Conservation (phyloP, 2,329 filamentous ascomycete genomes). For the Thielaviopsis euricoi region DNA sequence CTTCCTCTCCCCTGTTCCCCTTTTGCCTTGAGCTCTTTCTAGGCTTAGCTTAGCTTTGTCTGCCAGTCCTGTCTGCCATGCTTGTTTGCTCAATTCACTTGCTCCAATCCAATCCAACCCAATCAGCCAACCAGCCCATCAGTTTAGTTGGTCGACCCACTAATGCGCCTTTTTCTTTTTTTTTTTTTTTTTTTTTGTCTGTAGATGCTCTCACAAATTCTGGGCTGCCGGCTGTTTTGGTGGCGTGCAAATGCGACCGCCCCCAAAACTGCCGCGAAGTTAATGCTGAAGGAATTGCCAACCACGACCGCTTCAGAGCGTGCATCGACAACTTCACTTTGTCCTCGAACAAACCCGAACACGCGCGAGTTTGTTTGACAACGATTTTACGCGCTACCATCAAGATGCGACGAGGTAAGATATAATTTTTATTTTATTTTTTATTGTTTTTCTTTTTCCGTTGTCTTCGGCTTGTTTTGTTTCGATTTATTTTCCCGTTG, state of each 20-base stretch:
- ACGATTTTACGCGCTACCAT: conserved; percentile 59
- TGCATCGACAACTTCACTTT: conserved; percentile 60
- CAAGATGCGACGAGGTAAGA: conserved; percentile 50
- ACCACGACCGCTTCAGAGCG: conserved; percentile 47
- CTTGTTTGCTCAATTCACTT: no score
- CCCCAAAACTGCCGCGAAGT: conserved; percentile 54
- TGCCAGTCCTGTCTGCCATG: no score
- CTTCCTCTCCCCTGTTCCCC: no score
- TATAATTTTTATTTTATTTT: background rate
- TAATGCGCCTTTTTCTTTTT: background rate
- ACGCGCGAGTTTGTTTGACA: conserved; percentile 58
- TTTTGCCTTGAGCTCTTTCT: no score
- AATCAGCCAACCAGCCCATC: background rate
- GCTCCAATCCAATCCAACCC: no score
- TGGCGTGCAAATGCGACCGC: conserved; percentile 81
- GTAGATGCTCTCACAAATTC: conserved; percentile 58
- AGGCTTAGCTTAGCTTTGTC: no score
- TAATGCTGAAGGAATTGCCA: conserved; percentile 46
- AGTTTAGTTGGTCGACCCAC: background rate
- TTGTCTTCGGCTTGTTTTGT: background rate
- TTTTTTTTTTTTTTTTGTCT: background rate
- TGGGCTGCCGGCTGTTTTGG: conserved; percentile 59
- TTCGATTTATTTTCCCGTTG: background rate
- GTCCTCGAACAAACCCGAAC: conserved; percentile 52
- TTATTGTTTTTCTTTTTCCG: conserved; percentile 8